Percentiles rank a stretch among this genome's conserved stretches.
These are phyloP conservation scores for Quercus rubra DNA, from an alignment of 306 rosid species.

Conservation along the genomic window DNA sequence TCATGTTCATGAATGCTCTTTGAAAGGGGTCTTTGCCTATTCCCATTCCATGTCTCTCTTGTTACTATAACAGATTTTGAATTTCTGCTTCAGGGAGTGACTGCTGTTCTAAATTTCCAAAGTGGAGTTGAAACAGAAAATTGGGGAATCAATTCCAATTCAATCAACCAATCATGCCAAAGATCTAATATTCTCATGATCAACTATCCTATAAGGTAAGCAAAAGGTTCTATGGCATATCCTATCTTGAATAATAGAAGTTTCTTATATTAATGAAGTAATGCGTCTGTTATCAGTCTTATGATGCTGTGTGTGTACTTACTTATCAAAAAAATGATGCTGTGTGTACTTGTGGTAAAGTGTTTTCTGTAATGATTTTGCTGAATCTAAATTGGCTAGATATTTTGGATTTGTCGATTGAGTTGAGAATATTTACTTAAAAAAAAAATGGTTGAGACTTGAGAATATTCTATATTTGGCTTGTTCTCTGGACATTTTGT, in stretches of 20 bases:
- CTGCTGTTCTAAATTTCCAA: slow-evolving; percentile 90
- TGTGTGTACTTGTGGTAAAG: neutral
- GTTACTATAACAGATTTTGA: slow-evolving; percentile 18
- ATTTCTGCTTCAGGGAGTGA: slow-evolving; percentile 68
- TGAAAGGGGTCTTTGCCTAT: neutral
- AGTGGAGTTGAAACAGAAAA: slow-evolving; percentile 86
- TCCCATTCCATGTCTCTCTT: slow-evolving; percentile 18
- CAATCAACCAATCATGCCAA: slow-evolving; percentile 76
- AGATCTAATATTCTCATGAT: slow-evolving; percentile 73
- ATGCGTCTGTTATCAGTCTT: neutral
- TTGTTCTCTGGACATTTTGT: neutral
- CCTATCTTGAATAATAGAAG: neutral
- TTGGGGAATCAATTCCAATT: slow-evolving; percentile 77
- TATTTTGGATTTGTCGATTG: neutral
- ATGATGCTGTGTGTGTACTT: neutral
- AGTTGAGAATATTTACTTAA: neutral
- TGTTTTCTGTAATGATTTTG: neutral
- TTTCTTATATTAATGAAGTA: neutral
- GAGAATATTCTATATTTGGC: neutral
- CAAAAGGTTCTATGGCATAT: slow-evolving; percentile 11
- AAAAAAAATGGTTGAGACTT: neutral
- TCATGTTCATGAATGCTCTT: neutral
- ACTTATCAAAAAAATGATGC: no score
- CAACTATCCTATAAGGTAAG: slow-evolving; percentile 86
- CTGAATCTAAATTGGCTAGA: neutral